These are phyloP conservation scores for Amanita polypyramis DNA, from an alignment of 768 basidiomycete genomes.

Conservation along the genomic window DNA sequence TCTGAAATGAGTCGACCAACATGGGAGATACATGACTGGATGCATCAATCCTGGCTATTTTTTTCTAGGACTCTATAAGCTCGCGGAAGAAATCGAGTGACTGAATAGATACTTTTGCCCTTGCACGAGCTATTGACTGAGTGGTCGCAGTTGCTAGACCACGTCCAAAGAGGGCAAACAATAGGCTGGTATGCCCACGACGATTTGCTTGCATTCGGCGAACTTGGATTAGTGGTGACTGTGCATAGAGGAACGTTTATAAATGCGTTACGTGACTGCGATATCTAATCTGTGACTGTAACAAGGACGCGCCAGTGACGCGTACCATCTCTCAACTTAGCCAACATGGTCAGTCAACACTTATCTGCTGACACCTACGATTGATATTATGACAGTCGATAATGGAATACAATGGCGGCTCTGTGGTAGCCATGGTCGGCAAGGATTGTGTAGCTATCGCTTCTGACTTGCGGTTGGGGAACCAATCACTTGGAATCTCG, in stretches of 20 bases:
- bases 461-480: constrained; percentile 86
- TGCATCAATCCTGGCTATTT: constrained; percentile 44
- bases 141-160: background rate
- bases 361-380: background rate
- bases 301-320: too few relatives aligned
- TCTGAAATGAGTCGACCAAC: constrained; percentile 55
- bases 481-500: constrained; percentile 76
- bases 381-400: constrained; percentile 50
- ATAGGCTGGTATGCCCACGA: background rate
- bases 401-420: constrained; percentile 94
- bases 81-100: background rate
- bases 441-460: constrained; percentile 99
- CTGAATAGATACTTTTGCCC: background rate
- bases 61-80: constrained; percentile 27
- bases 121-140: background rate
- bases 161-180: background rate
- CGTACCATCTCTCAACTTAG: constrained; percentile 14
- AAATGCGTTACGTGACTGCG: background rate
- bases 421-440: constrained; percentile 97
- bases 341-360: constrained; percentile 26
- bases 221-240: too few relatives aligned
- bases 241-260: background rate
- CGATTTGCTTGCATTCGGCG: background rate
- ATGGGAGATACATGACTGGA: constrained; percentile 35
- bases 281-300: background rate